Percentiles rank a stretch among this genome's conserved stretches.
These are phyloP conservation scores for Mucor ambiguus DNA, from an alignment of 371 early-diverging fungal species.

Conservation along the genomic window DNA sequence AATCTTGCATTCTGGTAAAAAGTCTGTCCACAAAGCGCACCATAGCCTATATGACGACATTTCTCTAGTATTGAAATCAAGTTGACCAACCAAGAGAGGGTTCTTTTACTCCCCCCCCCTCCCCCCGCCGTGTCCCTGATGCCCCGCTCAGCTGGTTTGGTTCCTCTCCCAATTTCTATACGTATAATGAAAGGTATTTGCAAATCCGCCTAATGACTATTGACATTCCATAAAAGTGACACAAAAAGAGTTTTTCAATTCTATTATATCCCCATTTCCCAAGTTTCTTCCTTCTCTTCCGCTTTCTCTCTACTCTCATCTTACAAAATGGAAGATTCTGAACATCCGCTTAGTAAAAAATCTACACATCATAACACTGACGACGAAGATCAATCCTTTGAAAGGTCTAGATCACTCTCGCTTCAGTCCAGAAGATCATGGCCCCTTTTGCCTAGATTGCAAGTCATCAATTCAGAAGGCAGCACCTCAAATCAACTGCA, in stretches of 20 bases:
- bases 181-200: background rate
- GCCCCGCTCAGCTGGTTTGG: background rate
- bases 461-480: conserved; percentile 5
- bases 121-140: background rate
- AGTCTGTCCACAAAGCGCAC: background rate
- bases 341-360: conserved; percentile 5
- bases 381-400: background rate
- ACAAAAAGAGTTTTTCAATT: background rate
- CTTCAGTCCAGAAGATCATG: conserved; percentile 19
- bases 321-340: conserved; percentile 9
- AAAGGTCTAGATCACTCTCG: conserved; percentile 11
- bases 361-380: background rate
- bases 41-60: background rate
- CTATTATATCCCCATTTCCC: background rate
- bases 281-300: background rate
- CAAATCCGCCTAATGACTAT: conserved; percentile 2
- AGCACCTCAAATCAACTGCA: conserved; percentile 1
- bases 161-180: background rate
- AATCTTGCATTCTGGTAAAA: background rate
- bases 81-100: background rate
- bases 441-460: conserved; percentile 14
- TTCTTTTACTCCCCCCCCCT: background rate
- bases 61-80: background rate
- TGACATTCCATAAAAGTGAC: conserved; percentile 16
- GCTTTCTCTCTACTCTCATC: background rate